phyloP scores from a whole-genome alignment of 2,329 filamentous ascomycete species.

The Venturia pyrina region DNA sequence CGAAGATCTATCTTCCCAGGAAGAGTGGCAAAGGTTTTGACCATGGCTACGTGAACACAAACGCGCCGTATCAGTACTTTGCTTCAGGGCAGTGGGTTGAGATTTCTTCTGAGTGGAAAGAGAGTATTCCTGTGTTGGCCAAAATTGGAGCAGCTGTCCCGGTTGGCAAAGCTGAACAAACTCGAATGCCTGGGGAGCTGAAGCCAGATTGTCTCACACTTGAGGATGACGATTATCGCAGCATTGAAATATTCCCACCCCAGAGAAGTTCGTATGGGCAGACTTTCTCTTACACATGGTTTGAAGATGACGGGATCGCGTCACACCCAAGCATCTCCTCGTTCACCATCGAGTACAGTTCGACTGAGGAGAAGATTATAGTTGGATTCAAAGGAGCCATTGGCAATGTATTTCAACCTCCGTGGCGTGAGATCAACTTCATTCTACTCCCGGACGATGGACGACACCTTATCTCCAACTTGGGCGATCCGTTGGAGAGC shows the following conservation, averaged over 20 bases:
- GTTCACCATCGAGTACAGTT: slow-evolving; percentile 35
- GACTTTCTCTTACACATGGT: slow-evolving; percentile 37
- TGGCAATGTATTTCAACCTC: slow-evolving; percentile 33
- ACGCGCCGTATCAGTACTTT: slow-evolving; percentile 49
- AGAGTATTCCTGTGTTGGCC: slow-evolving; percentile 46
- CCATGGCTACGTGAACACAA: slow-evolving; percentile 47
- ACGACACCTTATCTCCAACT: slow-evolving; percentile 25
- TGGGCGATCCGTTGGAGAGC: background rate
- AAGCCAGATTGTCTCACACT: slow-evolving; percentile 32
- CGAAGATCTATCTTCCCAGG: slow-evolving; percentile 51
- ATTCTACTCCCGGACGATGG: slow-evolving; percentile 42
- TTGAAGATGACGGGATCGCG: slow-evolving; percentile 49
- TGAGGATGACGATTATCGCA: slow-evolving; percentile 45
- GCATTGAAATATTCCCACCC: slow-evolving; percentile 46
- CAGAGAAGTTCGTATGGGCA: slow-evolving; percentile 26
- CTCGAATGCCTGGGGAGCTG: slow-evolving; percentile 41
- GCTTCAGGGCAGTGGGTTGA: slow-evolving; percentile 44
- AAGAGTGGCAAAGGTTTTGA: slow-evolving; percentile 32
- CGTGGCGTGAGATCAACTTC: slow-evolving; percentile 41
- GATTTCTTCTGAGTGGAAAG: slow-evolving; percentile 41
- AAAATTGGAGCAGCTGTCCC: slow-evolving; percentile 45
- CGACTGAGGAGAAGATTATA: slow-evolving; percentile 21
- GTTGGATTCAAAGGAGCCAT: slow-evolving; percentile 15
- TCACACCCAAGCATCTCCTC: slow-evolving; percentile 30
- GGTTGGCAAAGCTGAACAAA: slow-evolving; percentile 41